Conservation (phyloP, 2,329 filamentous ascomycete species). For the Amauroascus niger region DNA sequence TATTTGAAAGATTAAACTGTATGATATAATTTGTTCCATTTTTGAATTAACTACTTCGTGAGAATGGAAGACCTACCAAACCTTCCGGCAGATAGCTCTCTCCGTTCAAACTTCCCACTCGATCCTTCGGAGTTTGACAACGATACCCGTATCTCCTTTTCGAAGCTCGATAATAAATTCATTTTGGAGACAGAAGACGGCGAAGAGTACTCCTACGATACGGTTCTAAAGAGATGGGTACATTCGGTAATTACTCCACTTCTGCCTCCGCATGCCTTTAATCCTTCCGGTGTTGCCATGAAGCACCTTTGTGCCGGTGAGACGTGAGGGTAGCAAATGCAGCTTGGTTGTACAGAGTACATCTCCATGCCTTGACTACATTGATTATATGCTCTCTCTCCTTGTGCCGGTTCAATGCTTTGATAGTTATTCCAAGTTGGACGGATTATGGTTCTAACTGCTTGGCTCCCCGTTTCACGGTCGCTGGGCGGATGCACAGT, state of each 20-base stretch:
- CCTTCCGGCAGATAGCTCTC: background rate
- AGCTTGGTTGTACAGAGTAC: background rate
- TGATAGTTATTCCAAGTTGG: conserved; percentile 9
- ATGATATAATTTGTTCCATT: background rate
- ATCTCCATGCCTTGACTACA: background rate
- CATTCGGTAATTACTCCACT: conserved; percentile 41
- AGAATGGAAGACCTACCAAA: conserved; percentile 12
- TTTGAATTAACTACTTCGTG: background rate
- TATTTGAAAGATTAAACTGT: background rate
- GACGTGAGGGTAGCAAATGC: background rate
- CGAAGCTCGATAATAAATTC: conserved; percentile 70
- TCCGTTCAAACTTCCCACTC: conserved; percentile 37
- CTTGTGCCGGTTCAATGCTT: background rate
- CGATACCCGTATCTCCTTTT: conserved; percentile 78
- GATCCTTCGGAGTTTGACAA: conserved; percentile 59
- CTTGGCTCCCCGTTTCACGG: conserved; percentile 20
- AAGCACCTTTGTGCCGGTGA: background rate
- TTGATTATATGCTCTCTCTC: background rate
- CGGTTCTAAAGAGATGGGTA: conserved; percentile 62
- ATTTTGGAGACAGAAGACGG: conserved; percentile 77
- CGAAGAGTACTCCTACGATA: conserved; percentile 74
- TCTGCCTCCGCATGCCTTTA: conserved; percentile 2
- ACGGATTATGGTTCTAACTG: conserved; percentile 27
- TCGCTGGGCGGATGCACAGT: conserved; percentile 32
- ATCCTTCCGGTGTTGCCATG: background rate